phyloP scores from a whole-genome alignment of 495 filamentous ascomycete genomes.

The Aspergillus indologenus region DNA sequence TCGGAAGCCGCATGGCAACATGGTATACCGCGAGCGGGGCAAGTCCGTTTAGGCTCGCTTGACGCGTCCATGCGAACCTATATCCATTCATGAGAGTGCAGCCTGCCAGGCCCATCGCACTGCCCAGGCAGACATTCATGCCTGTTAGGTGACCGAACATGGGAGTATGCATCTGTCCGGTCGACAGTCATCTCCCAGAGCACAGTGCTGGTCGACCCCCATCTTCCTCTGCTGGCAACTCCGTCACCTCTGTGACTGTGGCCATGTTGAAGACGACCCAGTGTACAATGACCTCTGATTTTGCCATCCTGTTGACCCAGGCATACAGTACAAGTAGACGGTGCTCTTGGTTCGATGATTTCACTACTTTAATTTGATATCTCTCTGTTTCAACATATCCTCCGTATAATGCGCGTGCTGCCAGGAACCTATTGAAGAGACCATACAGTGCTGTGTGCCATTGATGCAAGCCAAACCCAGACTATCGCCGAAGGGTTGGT shows the following conservation, averaged over 20 bases:
- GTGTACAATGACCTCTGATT: neutral
- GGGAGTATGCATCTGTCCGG: neutral
- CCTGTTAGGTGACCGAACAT: neutral
- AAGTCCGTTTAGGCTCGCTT: neutral
- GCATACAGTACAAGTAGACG: neutral
- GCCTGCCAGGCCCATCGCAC: neutral
- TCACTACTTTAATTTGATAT: neutral
- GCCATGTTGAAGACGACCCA: neutral
- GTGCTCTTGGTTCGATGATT: neutral
- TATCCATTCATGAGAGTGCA: neutral
- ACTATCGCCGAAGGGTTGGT: slow-evolving; percentile 15
- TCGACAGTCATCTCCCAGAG: neutral
- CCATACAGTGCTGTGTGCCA: neutral
- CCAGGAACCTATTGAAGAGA: neutral
- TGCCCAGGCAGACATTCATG: neutral
- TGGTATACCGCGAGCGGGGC: neutral
- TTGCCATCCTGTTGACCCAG: neutral
- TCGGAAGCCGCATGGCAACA: neutral
- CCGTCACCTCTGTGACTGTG: neutral
- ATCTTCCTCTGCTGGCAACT: neutral
- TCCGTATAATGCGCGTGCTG: neutral
- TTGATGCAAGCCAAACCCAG: neutral
- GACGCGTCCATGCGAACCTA: neutral
- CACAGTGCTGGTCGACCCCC: neutral
- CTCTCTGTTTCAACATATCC: neutral